phyloP scores from a whole-genome alignment of 371 early-diverging fungal genomes.

The Mortierella sp. region DNA sequence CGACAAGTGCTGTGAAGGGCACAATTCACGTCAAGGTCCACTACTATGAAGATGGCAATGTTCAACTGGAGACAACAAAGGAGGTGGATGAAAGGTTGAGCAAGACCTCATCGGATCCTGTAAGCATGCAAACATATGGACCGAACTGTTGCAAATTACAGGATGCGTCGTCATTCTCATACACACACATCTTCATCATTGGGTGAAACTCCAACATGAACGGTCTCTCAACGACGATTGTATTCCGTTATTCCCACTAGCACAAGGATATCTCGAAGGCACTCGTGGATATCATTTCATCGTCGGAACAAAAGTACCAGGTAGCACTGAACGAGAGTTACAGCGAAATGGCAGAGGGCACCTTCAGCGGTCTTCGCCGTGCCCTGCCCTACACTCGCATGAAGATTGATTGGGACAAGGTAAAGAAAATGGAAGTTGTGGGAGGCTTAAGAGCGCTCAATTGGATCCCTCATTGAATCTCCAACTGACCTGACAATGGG shows the following conservation, averaged over 20 bases:
- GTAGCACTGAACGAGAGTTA: constrained; percentile 85
- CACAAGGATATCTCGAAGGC: constrained; percentile 59
- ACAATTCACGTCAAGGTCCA: constrained; percentile 84
- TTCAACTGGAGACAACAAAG: constrained; percentile 88
- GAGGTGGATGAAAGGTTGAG: constrained; percentile 61
- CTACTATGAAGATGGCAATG: constrained; percentile 99
- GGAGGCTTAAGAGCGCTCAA: too few species aligned
- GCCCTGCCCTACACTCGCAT: constrained; percentile 91
- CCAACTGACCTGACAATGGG: not conserved
- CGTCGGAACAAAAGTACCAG: constrained; percentile 87
- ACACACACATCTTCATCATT: too few species aligned
- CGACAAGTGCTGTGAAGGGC: constrained; percentile 74
- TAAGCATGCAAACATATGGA: constrained; percentile 14
- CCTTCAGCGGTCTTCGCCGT: constrained; percentile 92
- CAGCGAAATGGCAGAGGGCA: constrained; percentile 79
- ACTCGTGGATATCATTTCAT: constrained; percentile 71
- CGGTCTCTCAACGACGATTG: too few species aligned
- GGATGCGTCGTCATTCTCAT: too few species aligned
- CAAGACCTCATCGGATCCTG: constrained; percentile 39
- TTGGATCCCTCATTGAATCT: too few species aligned
- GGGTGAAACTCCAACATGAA: too few species aligned
- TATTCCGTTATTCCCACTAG: constrained; percentile 2
- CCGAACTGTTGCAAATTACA: constrained; percentile 1
- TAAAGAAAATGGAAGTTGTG: constrained; percentile 6
- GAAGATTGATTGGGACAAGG: constrained; percentile 94